Percentiles rank a stretch among this genome's conserved stretches.
phyloP scores from a whole-genome alignment of 2,329 filamentous ascomycete species.

The Venturia pyrina region DNA sequence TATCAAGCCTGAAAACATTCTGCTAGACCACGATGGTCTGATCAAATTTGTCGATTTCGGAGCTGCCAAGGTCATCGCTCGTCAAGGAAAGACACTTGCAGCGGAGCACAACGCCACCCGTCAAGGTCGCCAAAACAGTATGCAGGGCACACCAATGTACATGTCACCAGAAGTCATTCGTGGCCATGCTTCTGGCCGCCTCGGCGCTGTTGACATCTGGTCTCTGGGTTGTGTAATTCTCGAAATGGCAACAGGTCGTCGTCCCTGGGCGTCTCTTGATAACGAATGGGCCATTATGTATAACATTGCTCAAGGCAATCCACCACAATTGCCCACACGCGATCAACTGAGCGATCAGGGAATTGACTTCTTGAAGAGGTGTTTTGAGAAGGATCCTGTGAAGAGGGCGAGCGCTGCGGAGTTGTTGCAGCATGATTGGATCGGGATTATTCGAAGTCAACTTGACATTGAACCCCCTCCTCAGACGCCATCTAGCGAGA shows the following conservation, averaged over 20 bases:
- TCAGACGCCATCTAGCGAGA: slow-evolving; percentile 23
- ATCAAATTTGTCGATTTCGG: slow-evolving; percentile 99
- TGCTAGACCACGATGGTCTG: slow-evolving; percentile 93
- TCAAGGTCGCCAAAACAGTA: slow-evolving; percentile 60
- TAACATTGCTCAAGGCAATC: slow-evolving; percentile 96
- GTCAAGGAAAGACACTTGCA: slow-evolving; percentile 79
- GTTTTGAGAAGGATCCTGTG: slow-evolving; percentile 76
- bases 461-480: slow-evolving; percentile 39
- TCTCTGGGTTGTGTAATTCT: slow-evolving; percentile 92
- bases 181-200: slow-evolving; percentile 62
- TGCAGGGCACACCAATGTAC: slow-evolving; percentile 94
- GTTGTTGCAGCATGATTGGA: slow-evolving; percentile 90
- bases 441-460: slow-evolving; percentile 39
- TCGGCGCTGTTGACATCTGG: slow-evolving; percentile 90
- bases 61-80: slow-evolving; percentile 91
- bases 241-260: slow-evolving; percentile 91
- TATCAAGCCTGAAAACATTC: slow-evolving; percentile 96
- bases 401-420: slow-evolving; percentile 76
- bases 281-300: slow-evolving; percentile 99
- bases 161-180: slow-evolving; percentile 99
- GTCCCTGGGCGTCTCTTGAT: slow-evolving; percentile 91
- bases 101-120: slow-evolving; percentile 47
- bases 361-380: slow-evolving; percentile 78
- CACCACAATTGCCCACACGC: slow-evolving; percentile 67
- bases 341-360: slow-evolving; percentile 80